Conservation (phyloP, 176 grass and related monocot species). For the Tillandsia fasciculata region DNA sequence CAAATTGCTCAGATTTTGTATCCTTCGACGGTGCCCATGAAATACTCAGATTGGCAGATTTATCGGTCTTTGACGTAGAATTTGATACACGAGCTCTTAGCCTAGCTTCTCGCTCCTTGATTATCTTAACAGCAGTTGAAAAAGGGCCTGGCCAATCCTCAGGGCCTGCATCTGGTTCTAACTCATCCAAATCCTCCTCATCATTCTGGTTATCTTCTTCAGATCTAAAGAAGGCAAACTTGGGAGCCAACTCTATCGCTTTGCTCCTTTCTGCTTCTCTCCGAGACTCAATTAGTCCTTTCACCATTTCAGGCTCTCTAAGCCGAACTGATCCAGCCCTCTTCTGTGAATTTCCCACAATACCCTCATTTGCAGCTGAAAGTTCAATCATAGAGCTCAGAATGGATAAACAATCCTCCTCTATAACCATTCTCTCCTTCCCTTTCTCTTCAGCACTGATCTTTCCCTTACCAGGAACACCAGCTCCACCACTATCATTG, state of each 20-base stretch:
- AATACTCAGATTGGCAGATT: conserved; percentile 25
- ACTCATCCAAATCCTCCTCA: conserved; percentile 31
- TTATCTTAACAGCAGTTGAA: conserved; percentile 70
- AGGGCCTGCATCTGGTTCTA: conserved; percentile 23
- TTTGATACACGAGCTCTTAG: conserved; percentile 42
- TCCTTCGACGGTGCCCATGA: conserved; percentile 54
- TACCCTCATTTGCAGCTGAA: neutral
- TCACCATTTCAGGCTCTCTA: neutral
- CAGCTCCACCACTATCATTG: neutral
- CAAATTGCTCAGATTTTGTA: conserved; percentile 3
- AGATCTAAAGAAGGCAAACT: conserved; percentile 77
- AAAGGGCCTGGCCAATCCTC: conserved; percentile 84
- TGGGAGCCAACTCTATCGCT: conserved; percentile 61
- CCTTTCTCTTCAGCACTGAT: conserved; percentile 34
- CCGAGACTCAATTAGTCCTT: neutral
- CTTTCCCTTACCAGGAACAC: neutral
- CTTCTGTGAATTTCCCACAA: neutral
- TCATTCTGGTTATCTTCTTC: conserved; percentile 39
- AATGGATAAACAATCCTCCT: conserved; percentile 16
- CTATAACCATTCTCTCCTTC: conserved; percentile 40
- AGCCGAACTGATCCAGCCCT: neutral
- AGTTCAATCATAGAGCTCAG: no score
- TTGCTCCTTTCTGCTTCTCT: conserved; percentile 40
- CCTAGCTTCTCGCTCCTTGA: conserved; percentile 52
- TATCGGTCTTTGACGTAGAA: conserved; percentile 26